Base-by-base conservation (phyloP, 176 grass and related monocot genomes). In the Stipa capillata region DNA sequence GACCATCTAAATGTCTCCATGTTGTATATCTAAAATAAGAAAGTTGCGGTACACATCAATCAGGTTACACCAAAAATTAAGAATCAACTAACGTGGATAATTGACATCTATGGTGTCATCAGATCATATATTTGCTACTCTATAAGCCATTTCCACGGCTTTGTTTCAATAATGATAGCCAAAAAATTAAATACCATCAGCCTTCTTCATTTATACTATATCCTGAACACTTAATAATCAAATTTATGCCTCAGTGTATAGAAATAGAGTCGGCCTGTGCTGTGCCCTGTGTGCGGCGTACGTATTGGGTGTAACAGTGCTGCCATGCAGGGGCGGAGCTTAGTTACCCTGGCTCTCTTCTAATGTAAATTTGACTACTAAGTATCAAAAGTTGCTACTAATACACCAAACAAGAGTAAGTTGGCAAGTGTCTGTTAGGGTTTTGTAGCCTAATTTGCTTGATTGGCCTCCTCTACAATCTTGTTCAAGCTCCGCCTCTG, bases 1-100 rank as follows among this genome's bases (percentile, higher is more conserved):
- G 96, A 98, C 96, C 96, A 94, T 85, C 87, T 69, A 82, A 94
- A 98, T 31, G 83, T 89, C 66, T 93, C 88, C 76, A 98, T 91
- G 83, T 91, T 98, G 63, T 91, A 98, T n/a, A 98, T 80, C 96
- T 98, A 70, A 82, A 84, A 80, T 62, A 72, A 77, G 33, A 70
- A 8, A 35, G 64, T 78, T 63, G 77, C 13, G 72, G 21, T 78
- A 23, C 18, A 74, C 12, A 55, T 43, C 29, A 77, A 70, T 76
- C 10, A 81, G n/a, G 25, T 79, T 74, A 44, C 41, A 75, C 20
- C 33, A 42, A 18, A 32, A 74, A 85, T 72, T 17, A 58, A 64
- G 14, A 49, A 58, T 34, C 37, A 25, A 37, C 41, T 28, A 28
- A 58, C 31, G 12, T 59, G 18, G 4, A 66, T 72, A 64, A 40